These are phyloP conservation scores for Austropuccinia psidii DNA, from an alignment of 1,284 basidiomycete genomes.

Conservation along the genomic window DNA sequence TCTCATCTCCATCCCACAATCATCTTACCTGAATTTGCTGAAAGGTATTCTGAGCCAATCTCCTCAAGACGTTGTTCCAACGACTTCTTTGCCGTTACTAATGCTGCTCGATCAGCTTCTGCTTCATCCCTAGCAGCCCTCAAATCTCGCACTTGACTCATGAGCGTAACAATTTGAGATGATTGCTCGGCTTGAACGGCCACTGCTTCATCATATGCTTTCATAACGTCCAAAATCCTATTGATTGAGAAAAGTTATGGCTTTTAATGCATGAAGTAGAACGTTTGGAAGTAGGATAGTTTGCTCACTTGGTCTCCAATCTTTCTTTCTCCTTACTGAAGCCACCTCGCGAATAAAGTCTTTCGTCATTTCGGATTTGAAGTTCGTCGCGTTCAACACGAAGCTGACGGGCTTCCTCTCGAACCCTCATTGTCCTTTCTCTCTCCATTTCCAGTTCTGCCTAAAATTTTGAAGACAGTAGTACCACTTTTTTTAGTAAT, in stretches of 20 bases:
- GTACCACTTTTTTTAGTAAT: background rate
- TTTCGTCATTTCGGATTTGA: conserved; percentile 65
- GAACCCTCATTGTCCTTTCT: conserved; percentile 28
- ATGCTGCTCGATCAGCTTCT: conserved; percentile 66
- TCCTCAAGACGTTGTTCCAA: conserved; percentile 69
- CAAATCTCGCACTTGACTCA: conserved; percentile 76
- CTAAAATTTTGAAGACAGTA: conserved; percentile 27
- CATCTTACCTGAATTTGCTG: conserved; percentile 54
- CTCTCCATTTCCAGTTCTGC: conserved; percentile 40
- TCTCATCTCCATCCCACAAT: background rate
- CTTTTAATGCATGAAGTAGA: conserved; percentile 70
- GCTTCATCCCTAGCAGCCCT: conserved; percentile 71
- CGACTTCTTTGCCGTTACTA: conserved; percentile 72
- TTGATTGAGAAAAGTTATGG: conserved; percentile 50
- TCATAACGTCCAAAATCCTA: conserved; percentile 60
- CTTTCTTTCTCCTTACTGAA: conserved; percentile 82
- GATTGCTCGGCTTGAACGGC: conserved; percentile 69
- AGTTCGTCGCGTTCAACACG: conserved; percentile 69
- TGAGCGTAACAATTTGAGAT: conserved; percentile 68
- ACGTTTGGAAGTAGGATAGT: conserved; percentile 66
- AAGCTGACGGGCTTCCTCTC: conserved; percentile 66
- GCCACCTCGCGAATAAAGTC: conserved; percentile 64
- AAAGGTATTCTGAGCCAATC: conserved; percentile 66
- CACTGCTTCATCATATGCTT: conserved; percentile 67
- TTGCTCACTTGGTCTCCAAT: conserved; percentile 59